Evolutionary conservation across 192 early-diverging fungal genomes (phyloP).

Genomic region (Piromyces finnis): DNA sequence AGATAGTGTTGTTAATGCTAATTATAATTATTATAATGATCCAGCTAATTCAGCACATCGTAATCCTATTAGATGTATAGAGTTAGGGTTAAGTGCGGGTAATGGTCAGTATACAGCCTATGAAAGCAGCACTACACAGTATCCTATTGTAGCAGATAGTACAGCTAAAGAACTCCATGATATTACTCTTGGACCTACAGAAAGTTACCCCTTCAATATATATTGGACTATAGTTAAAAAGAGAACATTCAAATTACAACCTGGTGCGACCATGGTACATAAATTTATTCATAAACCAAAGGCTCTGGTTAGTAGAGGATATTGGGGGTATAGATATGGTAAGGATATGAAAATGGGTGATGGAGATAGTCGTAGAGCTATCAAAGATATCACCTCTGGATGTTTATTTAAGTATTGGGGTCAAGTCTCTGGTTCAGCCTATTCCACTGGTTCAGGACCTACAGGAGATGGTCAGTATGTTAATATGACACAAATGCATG

Average conservation of each 20-base stretch:
- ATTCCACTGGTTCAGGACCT: background rate
- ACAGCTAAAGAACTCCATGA: conserved; percentile 17
- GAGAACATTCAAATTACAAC: background rate
- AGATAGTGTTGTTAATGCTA: too few species aligned
- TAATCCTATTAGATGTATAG: too few species aligned
- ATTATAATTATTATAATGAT: too few species aligned
- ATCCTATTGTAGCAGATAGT: conserved; percentile 17
- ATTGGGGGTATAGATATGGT: background rate
- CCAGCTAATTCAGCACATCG: too few species aligned
- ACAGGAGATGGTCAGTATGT: too few species aligned
- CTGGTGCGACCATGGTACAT: background rate
- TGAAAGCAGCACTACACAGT: background rate
- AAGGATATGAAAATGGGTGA: too few species aligned
- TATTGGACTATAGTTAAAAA: background rate
- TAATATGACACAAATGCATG: background rate
- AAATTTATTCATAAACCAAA: background rate
- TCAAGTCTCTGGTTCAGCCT: background rate
- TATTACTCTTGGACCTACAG: background rate
- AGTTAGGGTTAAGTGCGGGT: too few species aligned
- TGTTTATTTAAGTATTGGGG: background rate
- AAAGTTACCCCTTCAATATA: background rate
- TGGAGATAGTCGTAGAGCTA: too few species aligned
- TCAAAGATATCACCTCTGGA: background rate
- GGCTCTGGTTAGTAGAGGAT: background rate
- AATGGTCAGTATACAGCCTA: too few species aligned